Evolutionary conservation across 192 early-diverging fungal species (phyloP).

Genomic region (Linnemannia schmuckeri): DNA sequence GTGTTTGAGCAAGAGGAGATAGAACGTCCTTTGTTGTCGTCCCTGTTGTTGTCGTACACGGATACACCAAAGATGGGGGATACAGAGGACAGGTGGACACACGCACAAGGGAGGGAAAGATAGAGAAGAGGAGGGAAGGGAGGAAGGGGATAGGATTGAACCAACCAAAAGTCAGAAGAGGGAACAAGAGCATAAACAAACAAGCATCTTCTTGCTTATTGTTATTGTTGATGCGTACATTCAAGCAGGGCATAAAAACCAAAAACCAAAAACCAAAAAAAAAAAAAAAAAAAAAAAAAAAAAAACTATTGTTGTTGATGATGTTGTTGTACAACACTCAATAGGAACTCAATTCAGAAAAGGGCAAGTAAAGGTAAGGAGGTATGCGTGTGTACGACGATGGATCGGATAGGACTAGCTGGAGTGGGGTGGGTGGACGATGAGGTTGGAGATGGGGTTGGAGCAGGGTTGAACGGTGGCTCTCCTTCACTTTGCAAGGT

Average conservation of each 20-base stretch:
- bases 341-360: background rate
- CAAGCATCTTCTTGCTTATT: background rate
- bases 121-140: background rate
- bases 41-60: background rate
- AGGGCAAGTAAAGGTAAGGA: background rate
- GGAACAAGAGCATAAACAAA: conserved; percentile 13
- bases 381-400: conserved; percentile 2
- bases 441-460: background rate
- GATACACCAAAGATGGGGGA: background rate
- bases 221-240: too few species aligned
- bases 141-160: background rate
- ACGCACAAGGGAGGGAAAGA: background rate
- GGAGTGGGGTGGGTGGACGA: too few species aligned
- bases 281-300: too few species aligned
- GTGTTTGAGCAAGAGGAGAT: background rate
- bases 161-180: background rate
- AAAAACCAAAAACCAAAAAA: too few species aligned
- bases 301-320: too few species aligned
- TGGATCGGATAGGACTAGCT: background rate
- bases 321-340: too few species aligned
- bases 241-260: too few species aligned
- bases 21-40: background rate
- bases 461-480: background rate
- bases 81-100: background rate
- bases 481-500: background rate